These are phyloP conservation scores for Trypanosoma cruzi DNA, from an alignment of 208 protist genomes.

Conservation along the genomic window DNA sequence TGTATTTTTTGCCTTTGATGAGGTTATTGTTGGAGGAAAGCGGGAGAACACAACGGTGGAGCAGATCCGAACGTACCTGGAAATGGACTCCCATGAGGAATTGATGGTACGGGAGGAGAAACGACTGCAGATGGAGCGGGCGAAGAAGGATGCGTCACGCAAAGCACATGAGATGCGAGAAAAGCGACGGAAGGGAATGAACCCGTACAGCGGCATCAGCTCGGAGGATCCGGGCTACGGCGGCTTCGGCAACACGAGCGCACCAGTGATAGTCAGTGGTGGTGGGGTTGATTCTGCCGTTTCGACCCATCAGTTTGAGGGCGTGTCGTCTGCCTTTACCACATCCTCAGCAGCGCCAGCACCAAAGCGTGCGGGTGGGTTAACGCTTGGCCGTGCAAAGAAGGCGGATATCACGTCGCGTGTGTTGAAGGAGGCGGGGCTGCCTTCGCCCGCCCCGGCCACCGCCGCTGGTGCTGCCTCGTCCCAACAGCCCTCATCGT, in stretches of 20 bases:
- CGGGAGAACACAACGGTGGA: conserved; percentile 94
- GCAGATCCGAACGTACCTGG: conserved; percentile 95
- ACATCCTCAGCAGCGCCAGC: conserved; percentile 1
- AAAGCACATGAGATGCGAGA: conserved; percentile 87
- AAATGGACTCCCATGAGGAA: conserved; percentile 98
- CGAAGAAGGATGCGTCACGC: conserved; percentile 88
- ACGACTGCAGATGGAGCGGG: conserved; percentile 88
- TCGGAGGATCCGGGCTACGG: conserved; percentile 50
- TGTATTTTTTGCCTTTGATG: conserved; percentile 98
- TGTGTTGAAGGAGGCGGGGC: conserved; percentile 77
- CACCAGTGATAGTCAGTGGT: neutral
- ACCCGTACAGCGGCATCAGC: conserved; percentile 80
- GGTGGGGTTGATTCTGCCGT: neutral
- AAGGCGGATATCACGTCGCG: conserved; percentile 79
- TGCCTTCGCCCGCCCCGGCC: conserved; percentile 1
- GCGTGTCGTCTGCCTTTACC: neutral
- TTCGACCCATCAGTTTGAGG: neutral
- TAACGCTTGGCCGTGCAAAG: conserved; percentile 69
- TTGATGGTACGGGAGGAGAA: conserved; percentile 83
- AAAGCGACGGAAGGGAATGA: conserved; percentile 42
- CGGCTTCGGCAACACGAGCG: conserved; percentile 35
- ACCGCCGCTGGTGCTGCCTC: conserved; percentile 4
- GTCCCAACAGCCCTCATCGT: neutral
- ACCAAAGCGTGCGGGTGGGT: conserved; percentile 43
- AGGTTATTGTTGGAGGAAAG: conserved; percentile 95